Base-by-base conservation (phyloP, 495 filamentous ascomycete genomes). In the Penicillium longicatenatum region DNA sequence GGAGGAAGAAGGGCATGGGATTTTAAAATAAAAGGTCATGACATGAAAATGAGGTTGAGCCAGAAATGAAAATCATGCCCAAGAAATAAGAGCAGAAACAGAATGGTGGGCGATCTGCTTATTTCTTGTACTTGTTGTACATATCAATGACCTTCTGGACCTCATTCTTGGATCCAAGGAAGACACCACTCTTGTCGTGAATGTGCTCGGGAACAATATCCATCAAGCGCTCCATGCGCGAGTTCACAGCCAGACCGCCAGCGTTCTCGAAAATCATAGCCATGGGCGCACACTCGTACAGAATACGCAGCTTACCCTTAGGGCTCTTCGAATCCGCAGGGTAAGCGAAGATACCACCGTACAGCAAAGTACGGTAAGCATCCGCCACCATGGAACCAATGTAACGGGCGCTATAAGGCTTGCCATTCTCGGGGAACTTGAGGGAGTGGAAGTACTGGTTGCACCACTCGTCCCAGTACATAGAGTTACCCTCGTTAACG, bases 251-350 rank as follows among this genome's bases (percentile, higher is more conserved):
- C 74, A 94, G 84, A 46, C 94, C 94, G 61, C 94, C 94, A 61
- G 94, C 94, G 75, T 98, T 97, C 80, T 98, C 94, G 77, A 98
- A 97, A 20, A 98, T 82, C 92, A 98, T 91, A 6, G 95, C 95
- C 94, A 98, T 98, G 17, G 94, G 94, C 3, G 95, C 94, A 73
- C 94, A 98, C 79, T 98, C 94, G 76, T 98, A 98, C 67, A 98
- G 72, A 64, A 98, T 98, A 59, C 94, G 83, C 65, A 98, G 82
- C 82, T 98, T 98, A 43, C 94, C 94, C 84, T 98, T 98, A 52
- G 91, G 89, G 66, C 89, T 95, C 86, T 98, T 98, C 79, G 93
- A 94, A 71, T 98, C 94, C 4, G 92, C 90, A 2, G 94, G 94
- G 72, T 98, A 98, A 21, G 94, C 94, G 70, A 98, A 98, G 62